phyloP scores from a whole-genome alignment of 2,329 filamentous ascomycete species.

The Phyllosticta ampelicida region DNA sequence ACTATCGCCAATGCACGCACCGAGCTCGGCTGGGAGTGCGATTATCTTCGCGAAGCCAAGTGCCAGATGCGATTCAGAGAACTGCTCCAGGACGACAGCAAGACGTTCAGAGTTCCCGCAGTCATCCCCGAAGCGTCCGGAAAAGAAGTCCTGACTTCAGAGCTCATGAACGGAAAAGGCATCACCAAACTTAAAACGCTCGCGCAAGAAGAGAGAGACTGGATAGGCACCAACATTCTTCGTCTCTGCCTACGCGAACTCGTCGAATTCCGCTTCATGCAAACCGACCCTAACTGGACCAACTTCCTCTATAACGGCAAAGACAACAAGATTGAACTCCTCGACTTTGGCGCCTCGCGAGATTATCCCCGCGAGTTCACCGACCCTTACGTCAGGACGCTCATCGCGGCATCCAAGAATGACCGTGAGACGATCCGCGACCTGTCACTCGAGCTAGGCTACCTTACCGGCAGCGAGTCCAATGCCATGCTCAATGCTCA shows the following conservation, averaged over 20 bases:
- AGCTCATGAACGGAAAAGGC: constrained; percentile 74
- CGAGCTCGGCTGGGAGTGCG: constrained; percentile 93
- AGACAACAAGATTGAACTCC: constrained; percentile 66
- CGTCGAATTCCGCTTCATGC: constrained; percentile 93
- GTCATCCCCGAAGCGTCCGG: constrained; percentile 72
- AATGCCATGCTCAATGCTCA: constrained; percentile 82
- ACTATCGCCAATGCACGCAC: constrained; percentile 91
- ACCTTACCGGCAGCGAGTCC: constrained; percentile 85
- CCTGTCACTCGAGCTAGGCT: constrained; percentile 69
- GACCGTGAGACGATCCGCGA: constrained; percentile 54
- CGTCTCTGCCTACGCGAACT: constrained; percentile 89
- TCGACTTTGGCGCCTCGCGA: constrained; percentile 89
- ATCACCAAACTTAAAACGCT: constrained; percentile 73
- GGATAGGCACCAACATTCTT: constrained; percentile 91
- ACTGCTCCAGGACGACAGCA: constrained; percentile 63
- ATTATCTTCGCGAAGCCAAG: constrained; percentile 81
- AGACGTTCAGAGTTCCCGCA: constrained; percentile 68
- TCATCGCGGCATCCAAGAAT: constrained; percentile 64
- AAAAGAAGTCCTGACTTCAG: constrained; percentile 81
- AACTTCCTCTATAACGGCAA: constrained; percentile 85
- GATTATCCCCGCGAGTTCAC: constrained; percentile 78
- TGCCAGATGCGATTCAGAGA: constrained; percentile 66
- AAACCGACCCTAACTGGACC: constrained; percentile 99
- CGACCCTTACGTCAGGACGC: constrained; percentile 63
- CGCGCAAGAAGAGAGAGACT: constrained; percentile 76